Evolutionary conservation across 495 filamentous ascomycete genomes (phyloP).

Genomic region (Thozetella sp.): DNA sequence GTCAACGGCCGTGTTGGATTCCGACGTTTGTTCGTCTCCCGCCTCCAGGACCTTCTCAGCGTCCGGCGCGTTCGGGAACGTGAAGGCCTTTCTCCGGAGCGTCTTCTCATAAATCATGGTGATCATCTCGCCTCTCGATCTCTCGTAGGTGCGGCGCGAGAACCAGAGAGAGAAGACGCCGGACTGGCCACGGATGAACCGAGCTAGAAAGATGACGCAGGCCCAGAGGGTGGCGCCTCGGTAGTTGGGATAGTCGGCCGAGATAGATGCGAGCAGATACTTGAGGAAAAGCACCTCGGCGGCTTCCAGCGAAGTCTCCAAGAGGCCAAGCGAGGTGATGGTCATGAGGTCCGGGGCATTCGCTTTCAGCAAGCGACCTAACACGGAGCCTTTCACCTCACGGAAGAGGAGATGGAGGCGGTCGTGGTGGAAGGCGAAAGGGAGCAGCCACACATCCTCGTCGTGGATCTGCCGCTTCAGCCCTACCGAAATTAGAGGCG

Average conservation of each 20-base stretch:
- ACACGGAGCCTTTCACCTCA: constrained; percentile 69
- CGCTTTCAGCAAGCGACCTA: constrained; percentile 66
- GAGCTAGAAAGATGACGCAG: constrained; percentile 55
- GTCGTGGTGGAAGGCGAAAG: constrained; percentile 75
- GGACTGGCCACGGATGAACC: constrained; percentile 65
- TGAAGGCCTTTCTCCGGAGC: constrained; percentile 71
- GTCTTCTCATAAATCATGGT: constrained; percentile 90
- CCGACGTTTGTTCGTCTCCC: constrained; percentile 10
- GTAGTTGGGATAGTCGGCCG: constrained; percentile 45
- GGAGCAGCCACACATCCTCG: constrained; percentile 76
- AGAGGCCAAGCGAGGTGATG: constrained; percentile 56
- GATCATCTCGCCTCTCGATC: constrained; percentile 81
- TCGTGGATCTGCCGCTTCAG: constrained; percentile 66
- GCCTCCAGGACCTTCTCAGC: not conserved
- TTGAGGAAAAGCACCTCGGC: constrained; percentile 71
- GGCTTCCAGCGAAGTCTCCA: constrained; percentile 66
- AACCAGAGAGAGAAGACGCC: constrained; percentile 76
- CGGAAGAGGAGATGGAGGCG: constrained; percentile 73
- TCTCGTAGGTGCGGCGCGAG: constrained; percentile 70
- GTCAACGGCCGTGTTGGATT: constrained; percentile 17
- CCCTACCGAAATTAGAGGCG: constrained; percentile 66
- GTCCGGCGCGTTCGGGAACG: constrained; percentile 31
- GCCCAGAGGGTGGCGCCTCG: constrained; percentile 68
- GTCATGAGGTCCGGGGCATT: constrained; percentile 78
- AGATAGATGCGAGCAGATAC: constrained; percentile 69